Base-by-base conservation (phyloP, 306 rosid species). In the Aeschynomene evenia region DNA sequence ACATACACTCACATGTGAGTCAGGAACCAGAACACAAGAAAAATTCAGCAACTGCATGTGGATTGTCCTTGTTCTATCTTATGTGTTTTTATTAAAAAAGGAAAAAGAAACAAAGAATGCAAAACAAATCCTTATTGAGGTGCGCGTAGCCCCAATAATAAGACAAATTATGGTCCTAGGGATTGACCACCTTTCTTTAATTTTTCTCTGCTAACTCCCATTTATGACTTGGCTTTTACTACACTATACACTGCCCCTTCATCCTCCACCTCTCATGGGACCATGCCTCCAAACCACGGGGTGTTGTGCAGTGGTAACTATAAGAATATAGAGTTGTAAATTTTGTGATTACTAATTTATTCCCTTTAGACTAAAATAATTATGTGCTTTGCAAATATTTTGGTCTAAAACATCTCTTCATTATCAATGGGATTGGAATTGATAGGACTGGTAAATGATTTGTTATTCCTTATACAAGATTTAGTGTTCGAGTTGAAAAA, bases 1-100 rank as follows among this genome's bases (percentile, higher is more conserved):
- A 77, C n/a, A n/a, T n/a, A n/a, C 50, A 63, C 63, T 82, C 85
- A 78, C 85, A 77, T 82, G 85, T 22, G 81, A 80, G 81, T 76
- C 63, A 66, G 78, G 64, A 60, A 71, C 50, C 77, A 73, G 74
- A 82, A 43, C 71, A 70, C 77, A 68, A 68, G 77, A 74, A 81
- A n/a, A 73, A 73, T 78, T 71, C 71, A 21, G 85, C 71, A 73
- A 66, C 3, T 49, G 80, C 85, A 82, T 82, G 85, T 82, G 85
- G 80, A 64, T 73, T 77, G 83, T 77, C 53, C 26, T 55, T 73
- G 74, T 63, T 77, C 57, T 28, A 4, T 28, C 5, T 37, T 22
- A 37, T 73, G 45, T 63, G 58, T 19, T n/a, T n/a, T n/a, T 18
- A 8, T 34, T 21, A 19, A 64, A 63, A 26, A 5, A 26, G 2